Evolutionary conservation across 805 yeast species (phyloP), one percentile per base, ranked within the genome.

Genomic region (Brettanomyces custersianus): DNA sequence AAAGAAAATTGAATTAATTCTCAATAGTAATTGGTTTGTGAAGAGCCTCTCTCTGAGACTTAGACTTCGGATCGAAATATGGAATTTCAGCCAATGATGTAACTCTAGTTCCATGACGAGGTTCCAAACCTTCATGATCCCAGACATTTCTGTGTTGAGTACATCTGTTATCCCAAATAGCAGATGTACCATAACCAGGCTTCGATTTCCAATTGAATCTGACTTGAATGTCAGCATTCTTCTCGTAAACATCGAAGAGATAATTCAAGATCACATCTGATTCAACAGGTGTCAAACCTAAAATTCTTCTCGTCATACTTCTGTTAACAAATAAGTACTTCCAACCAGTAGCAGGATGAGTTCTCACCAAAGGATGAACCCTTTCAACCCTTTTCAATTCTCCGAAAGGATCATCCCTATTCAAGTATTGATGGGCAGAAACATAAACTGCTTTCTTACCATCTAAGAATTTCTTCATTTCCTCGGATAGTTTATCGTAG

Each of bases 301-400:
- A 66, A 38, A 73, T 72, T 41, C 70, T 60, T 30, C 47, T 58
- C 7, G 77, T 72, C 63, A 63, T 62, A 16, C 63, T 54, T 29
- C 72, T 62, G 52, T 72, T 72, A 27, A 72, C 71, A 41, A 59
- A 74, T 42, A 74, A 55, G 2, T 74, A 57, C 54, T 75, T 75
- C 70, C 72, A 63, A 29, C 78, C 78, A 18, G 80, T 74, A 12
- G 66, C 75, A 8, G 82, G 81, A 45, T 76, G 78, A 25, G 78
- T 71, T 55, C 80, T 65, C 20, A 76, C 66, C 19, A 76, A 44
- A 3, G 79, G 80, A 52, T 76, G 81, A 39, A 65, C 70, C 49
- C 76, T 64, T 44, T 65, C 74, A 36, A 73, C 59, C 39, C 62
- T 62, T 36, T 62, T 60, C 15, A 64, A 66, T 11, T 68, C 66